Base-by-base conservation (phyloP, 768 basidiomycete genomes). In the Russula earlei region DNA sequence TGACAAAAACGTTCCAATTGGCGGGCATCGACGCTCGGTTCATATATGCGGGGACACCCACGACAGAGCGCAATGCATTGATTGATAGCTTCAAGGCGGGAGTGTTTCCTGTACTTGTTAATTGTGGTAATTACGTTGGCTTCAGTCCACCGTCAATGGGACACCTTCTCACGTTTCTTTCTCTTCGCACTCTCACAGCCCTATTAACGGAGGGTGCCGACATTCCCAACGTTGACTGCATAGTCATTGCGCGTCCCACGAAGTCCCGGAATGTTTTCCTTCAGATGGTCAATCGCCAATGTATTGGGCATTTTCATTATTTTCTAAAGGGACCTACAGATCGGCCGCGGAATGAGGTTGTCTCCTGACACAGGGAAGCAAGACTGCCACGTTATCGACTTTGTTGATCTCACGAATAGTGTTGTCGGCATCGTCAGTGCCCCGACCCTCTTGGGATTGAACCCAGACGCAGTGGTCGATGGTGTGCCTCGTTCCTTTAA, bases 201-300 rank as follows among this genome's bases (percentile, higher is more conserved):
- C 87, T 96, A 46, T 74, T 96, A 60, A 95, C 92, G 1, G 93
- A 96, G 72, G 93, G 93, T 4, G 82, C 92, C 19, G 94, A 98
- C 72, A 91, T 97, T 49, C 94, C 94, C 2, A 90, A 89, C 57
- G 87, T 96, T 52, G 94, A 98, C 64, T 96, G 93, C 59, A 78
- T 97, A 9, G 68, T 97, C 33, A 72, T 97, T 19, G 91, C 88
- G 15, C 77, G 91, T 19, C 94, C 94, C 17, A 97, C 94, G 2
- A 78, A 87, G 24, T 95, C 92, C 12, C 77, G 82, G 33, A 97
- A 95, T 66, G 69, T 95, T 11, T 91, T 93, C 65, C 81, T 89
- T 17, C 94, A 98, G 65, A 96, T 97, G 91, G 91, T 91, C 55
- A 74, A n/a, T 52, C 24, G 3, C 15, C 45, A 37, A 25, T 47